Evolutionary conservation across 768 basidiomycete species (phyloP).

Genomic region (Cyclocybe cylindracea): DNA sequence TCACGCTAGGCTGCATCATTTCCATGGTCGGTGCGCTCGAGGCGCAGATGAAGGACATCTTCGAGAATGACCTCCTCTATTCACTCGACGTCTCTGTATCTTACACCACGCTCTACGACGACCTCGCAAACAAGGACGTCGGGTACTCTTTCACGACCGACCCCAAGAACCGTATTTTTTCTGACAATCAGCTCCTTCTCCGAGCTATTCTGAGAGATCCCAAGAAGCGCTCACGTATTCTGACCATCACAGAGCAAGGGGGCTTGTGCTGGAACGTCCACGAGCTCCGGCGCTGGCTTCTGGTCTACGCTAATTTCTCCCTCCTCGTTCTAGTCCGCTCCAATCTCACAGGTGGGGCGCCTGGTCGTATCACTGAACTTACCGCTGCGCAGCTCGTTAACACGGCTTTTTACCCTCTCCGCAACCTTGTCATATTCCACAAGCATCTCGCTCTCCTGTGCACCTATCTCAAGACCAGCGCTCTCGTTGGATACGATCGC

Average conservation of each 20-base stretch:
- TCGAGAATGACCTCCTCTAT: conserved; percentile 19
- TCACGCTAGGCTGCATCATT: conserved; percentile 6
- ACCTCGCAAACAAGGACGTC: conserved; percentile 5
- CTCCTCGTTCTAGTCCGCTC: too few relatives aligned
- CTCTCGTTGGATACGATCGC: conserved; percentile 15
- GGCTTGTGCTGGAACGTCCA: too few relatives aligned
- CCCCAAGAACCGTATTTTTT: conserved; percentile 5
- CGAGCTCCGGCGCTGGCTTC: too few relatives aligned
- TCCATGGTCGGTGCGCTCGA: conserved; percentile 12
- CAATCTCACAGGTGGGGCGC: too few relatives aligned
- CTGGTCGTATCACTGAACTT: too few relatives aligned
- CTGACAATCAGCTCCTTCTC: background rate
- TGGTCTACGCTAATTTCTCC: too few relatives aligned
- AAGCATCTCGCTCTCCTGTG: conserved; percentile 13
- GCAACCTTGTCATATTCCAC: conserved; percentile 16
- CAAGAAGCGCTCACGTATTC: too few relatives aligned
- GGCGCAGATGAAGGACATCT: conserved; percentile 6
- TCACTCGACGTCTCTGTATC: conserved; percentile 2
- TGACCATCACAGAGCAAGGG: too few relatives aligned
- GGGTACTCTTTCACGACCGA: conserved; percentile 24
- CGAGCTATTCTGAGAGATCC: too few relatives aligned
- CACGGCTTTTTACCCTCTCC: conserved; percentile 1
- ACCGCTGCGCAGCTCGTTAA: conserved; percentile 3
- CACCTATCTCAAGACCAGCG: conserved; percentile 17
- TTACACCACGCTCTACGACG: conserved; percentile 18